Evolutionary conservation across 257 asterid genomes (phyloP).

Genomic region (Solanum chmielewskii): DNA sequence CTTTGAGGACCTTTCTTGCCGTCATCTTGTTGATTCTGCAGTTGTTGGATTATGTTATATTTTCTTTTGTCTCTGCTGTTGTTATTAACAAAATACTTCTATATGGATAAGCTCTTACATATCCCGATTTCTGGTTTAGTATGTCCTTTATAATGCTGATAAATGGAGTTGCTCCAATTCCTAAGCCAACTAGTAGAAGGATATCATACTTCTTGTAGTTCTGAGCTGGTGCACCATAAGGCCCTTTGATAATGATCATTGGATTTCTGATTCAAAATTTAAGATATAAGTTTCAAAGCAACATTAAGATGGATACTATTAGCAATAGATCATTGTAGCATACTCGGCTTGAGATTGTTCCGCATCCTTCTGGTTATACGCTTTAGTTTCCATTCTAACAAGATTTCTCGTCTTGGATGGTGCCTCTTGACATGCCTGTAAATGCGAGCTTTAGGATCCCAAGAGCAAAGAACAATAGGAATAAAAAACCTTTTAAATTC

Average conservation of each 20-base stretch:
- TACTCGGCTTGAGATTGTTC: slow-evolving; percentile 32
- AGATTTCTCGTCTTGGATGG: slow-evolving; percentile 39
- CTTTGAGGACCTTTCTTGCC: slow-evolving; percentile 34
- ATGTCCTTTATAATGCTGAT: slow-evolving; percentile 79
- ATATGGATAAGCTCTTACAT: slow-evolving; percentile 21
- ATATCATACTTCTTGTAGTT: slow-evolving; percentile 73
- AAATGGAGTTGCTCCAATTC: slow-evolving; percentile 95
- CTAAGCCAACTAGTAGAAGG: slow-evolving; percentile 76
- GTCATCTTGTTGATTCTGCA: slow-evolving; percentile 17
- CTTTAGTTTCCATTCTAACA: slow-evolving; percentile 64
- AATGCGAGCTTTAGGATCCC: neutral
- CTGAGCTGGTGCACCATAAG: slow-evolving; percentile 95
- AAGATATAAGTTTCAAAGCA: neutral
- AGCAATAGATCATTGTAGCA: slow-evolving; percentile 2
- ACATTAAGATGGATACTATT: neutral
- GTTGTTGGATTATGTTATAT: neutral
- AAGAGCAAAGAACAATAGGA: neutral
- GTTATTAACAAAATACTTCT: neutral
- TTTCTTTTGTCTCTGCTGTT: neutral
- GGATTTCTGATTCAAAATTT: slow-evolving; percentile 41
- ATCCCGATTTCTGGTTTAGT: slow-evolving; percentile 30
- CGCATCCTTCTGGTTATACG: slow-evolving; percentile 11
- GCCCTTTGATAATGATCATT: slow-evolving; percentile 60
- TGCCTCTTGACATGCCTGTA: slow-evolving; percentile 45
- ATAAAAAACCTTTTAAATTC: neutral